Base-by-base conservation (phyloP, 2,329 filamentous ascomycete genomes). In the Neopestalotiopsis rosae region DNA sequence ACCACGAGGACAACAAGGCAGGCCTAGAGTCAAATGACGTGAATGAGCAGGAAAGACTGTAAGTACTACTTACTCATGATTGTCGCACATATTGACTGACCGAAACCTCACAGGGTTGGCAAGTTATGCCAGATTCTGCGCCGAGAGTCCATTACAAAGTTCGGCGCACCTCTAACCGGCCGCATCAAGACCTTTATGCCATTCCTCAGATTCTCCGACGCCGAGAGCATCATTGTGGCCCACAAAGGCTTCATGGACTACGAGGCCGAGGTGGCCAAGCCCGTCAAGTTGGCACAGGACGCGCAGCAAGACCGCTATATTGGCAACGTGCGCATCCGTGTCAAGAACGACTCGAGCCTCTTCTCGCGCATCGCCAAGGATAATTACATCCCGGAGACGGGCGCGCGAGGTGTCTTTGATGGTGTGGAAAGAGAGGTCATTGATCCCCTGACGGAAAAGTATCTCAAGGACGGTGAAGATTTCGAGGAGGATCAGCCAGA, bases 181-280 rank as follows among this genome's bases (percentile, higher is more conserved):
- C 79, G 83, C 1, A 79, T 87, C 13, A 79, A 77, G 0, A 75
- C 74, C 20, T 70, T 75, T 62, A 67, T 76, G 5, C 71, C 71
- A 4, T 78, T 78, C 61, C 65, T 77, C 2, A 68, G 69, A 12
- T 77, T 76, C 65, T 68, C 71, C 17, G 24, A 69, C 12, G 69
- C 66, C 30, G 74, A 76, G 61, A 77, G 81, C 68, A 79, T 79
- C 1, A 79, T 85, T 0, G 75, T 85, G 1, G 80, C 78, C 0
- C 82, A 86, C 71, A 83, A 81, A 71, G 80, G 74, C 65, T 67
- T 86, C 4, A 76, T 81, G 12, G 74, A 81, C 17, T 72, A 85
- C 1, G 76, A 74, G 24, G 68, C 30, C 2, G 61, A 45, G n/a
- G 62, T 74, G 24, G 63, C 66, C 28, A 74, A 40, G 13, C 79